Conservation (phyloP, 2,329 filamentous ascomycete genomes). For the Pleoardoris graminearum region DNA sequence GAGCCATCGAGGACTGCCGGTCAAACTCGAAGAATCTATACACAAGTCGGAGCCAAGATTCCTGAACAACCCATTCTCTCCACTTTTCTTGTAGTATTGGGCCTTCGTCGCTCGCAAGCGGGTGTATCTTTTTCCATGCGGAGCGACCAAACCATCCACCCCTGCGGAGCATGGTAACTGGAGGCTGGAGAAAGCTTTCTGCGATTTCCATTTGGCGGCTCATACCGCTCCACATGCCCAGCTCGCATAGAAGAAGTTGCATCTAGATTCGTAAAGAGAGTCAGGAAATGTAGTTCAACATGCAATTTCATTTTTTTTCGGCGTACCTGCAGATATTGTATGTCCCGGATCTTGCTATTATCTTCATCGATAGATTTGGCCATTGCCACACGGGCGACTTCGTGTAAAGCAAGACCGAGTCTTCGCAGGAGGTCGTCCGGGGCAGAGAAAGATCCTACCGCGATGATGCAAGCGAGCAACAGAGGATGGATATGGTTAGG, state of each 20-base stretch:
- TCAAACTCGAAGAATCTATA: slow-evolving; percentile 69
- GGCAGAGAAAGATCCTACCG: slow-evolving; percentile 63
- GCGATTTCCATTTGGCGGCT: slow-evolving; percentile 63
- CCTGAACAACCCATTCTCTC: slow-evolving; percentile 65
- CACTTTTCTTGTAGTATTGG: slow-evolving; percentile 65
- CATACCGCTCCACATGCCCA: slow-evolving; percentile 63
- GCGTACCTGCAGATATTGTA: slow-evolving; percentile 50
- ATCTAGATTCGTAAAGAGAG: slow-evolving; percentile 33
- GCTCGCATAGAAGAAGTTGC: slow-evolving; percentile 53
- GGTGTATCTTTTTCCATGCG: slow-evolving; percentile 56
- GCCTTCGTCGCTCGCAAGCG: slow-evolving; percentile 60
- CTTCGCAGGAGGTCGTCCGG: slow-evolving; percentile 61
- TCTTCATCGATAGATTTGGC: slow-evolving; percentile 52
- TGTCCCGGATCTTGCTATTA: slow-evolving; percentile 55
- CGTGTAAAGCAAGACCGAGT: slow-evolving; percentile 60
- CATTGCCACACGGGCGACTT: slow-evolving; percentile 49
- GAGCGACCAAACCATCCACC: slow-evolving; percentile 63
- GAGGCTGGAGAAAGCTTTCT: slow-evolving; percentile 59
- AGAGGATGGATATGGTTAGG: slow-evolving; percentile 61
- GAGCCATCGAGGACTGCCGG: slow-evolving; percentile 67
- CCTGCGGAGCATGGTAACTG: slow-evolving; percentile 60
- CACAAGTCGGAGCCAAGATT: slow-evolving; percentile 70
- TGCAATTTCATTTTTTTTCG: neutral
- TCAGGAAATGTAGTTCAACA: neutral
- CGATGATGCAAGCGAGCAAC: slow-evolving; percentile 62